Base-by-base conservation (phyloP, 129 eudicot species). In the Heracleum sosnowskyi region DNA sequence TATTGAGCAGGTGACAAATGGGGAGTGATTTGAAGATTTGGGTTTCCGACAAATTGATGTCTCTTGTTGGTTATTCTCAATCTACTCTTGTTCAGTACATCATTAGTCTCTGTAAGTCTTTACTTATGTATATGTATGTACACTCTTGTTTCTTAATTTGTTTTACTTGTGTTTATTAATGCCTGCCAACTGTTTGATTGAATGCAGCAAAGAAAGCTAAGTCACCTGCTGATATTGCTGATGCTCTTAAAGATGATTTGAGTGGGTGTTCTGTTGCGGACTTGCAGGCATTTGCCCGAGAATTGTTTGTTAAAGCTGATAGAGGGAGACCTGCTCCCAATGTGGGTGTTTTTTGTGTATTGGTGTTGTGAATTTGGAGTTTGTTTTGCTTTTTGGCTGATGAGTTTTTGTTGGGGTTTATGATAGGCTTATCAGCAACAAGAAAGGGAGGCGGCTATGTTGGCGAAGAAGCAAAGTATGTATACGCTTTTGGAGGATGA, bases 401-500 rank as follows among this genome's bases (percentile, higher is more conserved):
- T 78, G 2, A 15, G 0, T 66, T 75, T 71, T 68, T 79, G 11
- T 44, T 42, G 57, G 77, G 78, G 22, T 57, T 45, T 70, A 73
- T 75, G 16, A 11, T 74, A 94, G 98, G 83, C 82, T 78, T 94
- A 94, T 84, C 90, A 76, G 75, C 91, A 88, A 79, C 87, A 89
- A 88, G 97, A 94, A 85, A 84, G 86, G 83, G 98, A 86, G 78
- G 98, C 98, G 5, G 92, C 96, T 29, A 79, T 84, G 86, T 76
- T 94, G 64, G 98, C 71, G 34, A 88, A 81, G 77, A 94, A 90
- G 80, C 98, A 94, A 75, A 94, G 78, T 83, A 88, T 90, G 24
- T 94, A 91, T 88, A 80, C 86, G 78, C 81, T 94, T 63, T 83
- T 94, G 86, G 98, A 91, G 76, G 98, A 81, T n/a, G 98, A 94